These are phyloP conservation scores for Ascochyta rabiei DNA, from an alignment of 2,329 filamentous ascomycete genomes.

Conservation along the genomic window DNA sequence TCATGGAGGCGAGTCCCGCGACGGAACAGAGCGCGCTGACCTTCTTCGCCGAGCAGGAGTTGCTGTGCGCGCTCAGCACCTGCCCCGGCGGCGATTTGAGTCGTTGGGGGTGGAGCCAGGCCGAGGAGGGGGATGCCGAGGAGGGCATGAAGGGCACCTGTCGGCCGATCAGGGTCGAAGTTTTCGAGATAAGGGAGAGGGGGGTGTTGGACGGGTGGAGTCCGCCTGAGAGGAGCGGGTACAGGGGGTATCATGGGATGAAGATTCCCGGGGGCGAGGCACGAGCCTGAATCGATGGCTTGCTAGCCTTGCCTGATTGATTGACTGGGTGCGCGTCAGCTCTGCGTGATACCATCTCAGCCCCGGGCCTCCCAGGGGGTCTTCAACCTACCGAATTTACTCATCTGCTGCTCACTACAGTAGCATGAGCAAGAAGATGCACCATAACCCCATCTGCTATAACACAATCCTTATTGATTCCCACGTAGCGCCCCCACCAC, in stretches of 20 bases:
- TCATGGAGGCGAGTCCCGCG: conserved; percentile 61
- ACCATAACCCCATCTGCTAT: too few species aligned
- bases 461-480: too few species aligned
- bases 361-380: too few species aligned
- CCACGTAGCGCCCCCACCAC: too few species aligned
- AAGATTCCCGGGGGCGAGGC: conserved; percentile 53
- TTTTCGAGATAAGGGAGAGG: conserved; percentile 67
- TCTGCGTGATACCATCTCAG: too few species aligned
- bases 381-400: too few species aligned
- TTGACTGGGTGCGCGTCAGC: too few species aligned
- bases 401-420: too few species aligned
- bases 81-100: conserved; percentile 84
- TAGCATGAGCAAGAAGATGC: too few species aligned
- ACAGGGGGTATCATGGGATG: conserved; percentile 71
- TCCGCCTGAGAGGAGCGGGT: conserved; percentile 63
- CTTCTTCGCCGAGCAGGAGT: conserved; percentile 80
- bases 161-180: conserved; percentile 75
- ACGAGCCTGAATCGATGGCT: not conserved
- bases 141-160: conserved; percentile 65
- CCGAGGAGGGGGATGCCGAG: conserved; percentile 56
- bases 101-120: conserved; percentile 75
- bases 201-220: conserved; percentile 62
- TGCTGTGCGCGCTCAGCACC: conserved; percentile 69
- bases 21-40: conserved; percentile 61
- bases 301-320: too few species aligned